Evolutionary conservation across 2,329 filamentous ascomycete genomes (phyloP), one percentile per base, ranked within the genome.

Genomic region (Cytospora piceicola): DNA sequence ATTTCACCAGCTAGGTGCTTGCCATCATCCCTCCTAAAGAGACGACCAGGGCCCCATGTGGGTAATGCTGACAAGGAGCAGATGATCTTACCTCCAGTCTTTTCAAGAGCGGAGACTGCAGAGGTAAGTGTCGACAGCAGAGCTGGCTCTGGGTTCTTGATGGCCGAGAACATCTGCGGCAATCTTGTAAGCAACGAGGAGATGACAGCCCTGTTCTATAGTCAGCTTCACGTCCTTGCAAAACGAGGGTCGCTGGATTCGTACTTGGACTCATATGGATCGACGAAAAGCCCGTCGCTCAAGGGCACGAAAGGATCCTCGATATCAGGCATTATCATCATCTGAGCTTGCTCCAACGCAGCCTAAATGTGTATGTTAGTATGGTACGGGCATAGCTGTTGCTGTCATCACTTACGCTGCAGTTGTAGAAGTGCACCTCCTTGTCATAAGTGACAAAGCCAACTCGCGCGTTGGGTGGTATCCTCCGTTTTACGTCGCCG

Each of bases 311-410:
- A 99, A 0, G 95, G 95, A 71, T 99, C 95, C 73, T 98, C 94
- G 58, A 99, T 85, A 75, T 99, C 95, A 4, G 95, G 92, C 92
- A 99, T 97, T 59, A 99, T 94, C 82, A 99, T 88, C 93, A 99
- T 97, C 75, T 99, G 95, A 12, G 95, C 93, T 78, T 93, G 89
- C 63, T 95, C 90, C 52, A 97, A 82, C 51, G 85, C 85, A 46
- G 93, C 79, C 89, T 92, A 68, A 51, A 32, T 6, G 11, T 20
- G 20, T 22, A 4, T 11, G 57, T 67, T 57, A 62, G 11, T 29
- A 32, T 42, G 2, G 58, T 22, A 42, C n/a, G 29, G 24, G n/a
- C 3, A 24, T 39, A 27, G n/a, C 30, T 14, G 17, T 42, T 49
- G 46, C 17, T 20, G 12, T 1, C 8, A 17, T 60, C 39, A 84